These are phyloP conservation scores for Gymnopilus junonius DNA, from an alignment of 768 basidiomycete genomes.

Conservation along the genomic window DNA sequence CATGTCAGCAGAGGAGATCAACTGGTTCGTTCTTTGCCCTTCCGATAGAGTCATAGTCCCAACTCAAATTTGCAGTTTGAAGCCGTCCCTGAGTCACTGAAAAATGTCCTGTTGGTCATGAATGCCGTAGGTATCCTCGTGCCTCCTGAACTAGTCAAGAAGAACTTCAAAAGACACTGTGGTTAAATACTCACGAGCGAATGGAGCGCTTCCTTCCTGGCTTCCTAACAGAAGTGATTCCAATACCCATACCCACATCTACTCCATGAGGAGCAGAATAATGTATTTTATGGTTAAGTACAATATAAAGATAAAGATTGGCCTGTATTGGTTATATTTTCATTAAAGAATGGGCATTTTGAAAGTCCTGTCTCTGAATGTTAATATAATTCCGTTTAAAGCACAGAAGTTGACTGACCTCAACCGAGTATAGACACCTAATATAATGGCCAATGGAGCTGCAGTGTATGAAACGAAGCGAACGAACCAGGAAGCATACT, in stretches of 20 bases:
- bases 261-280: conserved; percentile 16
- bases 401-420: conserved; percentile 43
- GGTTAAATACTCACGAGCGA: conserved; percentile 84
- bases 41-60: not conserved
- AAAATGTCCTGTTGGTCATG: conserved; percentile 97
- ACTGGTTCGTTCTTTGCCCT: conserved; percentile 58
- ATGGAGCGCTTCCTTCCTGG: conserved; percentile 93
- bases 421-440: conserved; percentile 49
- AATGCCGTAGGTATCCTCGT: conserved; percentile 85
- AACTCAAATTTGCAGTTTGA: conserved; percentile 65
- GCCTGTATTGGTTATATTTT: conserved; percentile 19
- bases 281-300: conserved; percentile 8
- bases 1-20: conserved; percentile 83
- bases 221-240: conserved; percentile 77
- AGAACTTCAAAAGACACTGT: conserved; percentile 71
- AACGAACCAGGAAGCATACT: conserved; percentile 38
- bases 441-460: conserved; percentile 53
- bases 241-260: conserved; percentile 30
- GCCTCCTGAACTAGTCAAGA: conserved; percentile 57
- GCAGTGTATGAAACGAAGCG: conserved; percentile 56
- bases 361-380: conserved; percentile 45
- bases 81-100: conserved; percentile 94
- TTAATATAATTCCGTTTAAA: not conserved
- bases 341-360: conserved; percentile 66
- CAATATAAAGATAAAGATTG: conserved; percentile 1